Evolutionary conservation across 164 flowering plant genomes (phyloP), one percentile per base, ranked within the genome.

Genomic region (Macadamia tetraphylla): DNA sequence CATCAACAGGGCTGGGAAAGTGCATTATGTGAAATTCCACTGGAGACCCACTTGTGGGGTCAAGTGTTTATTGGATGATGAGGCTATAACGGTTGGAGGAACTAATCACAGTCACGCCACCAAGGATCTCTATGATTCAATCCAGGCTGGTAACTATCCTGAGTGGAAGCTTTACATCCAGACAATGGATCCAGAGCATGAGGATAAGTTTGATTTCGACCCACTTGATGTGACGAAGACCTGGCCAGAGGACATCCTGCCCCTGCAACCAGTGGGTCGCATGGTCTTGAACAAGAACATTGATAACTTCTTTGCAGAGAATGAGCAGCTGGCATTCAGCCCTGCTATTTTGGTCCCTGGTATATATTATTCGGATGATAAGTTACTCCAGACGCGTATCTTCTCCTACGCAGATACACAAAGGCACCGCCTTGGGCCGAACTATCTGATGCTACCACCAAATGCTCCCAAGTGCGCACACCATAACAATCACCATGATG

Each of bases 41-140:
- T 91, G 97, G 95, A 86, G 81, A 70, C 95, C 95, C 48, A 86
- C 91, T 49, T 89, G 91, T 69, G 97, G 96, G 15, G 87, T 91
- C 9, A 88, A 91, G 79, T 73, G 70, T 62, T 69, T 91, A 72
- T 64, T 82, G 71, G 92, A 86, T 62, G 95, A 89, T 0, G 97
- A 89, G 65, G 91, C 92, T 14, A 74, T 88, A 29, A 77, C 69
- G 67, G 86, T 88, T 31, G 96, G 95, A 48, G 97, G 97, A 67
- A 40, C 86, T 3, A 88, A 89, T 67, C 95, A 89, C 81, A 91
- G 95, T 81, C 95, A 89, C 77, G 95, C 95, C 6, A 91, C 97
- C 29, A 75, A 91, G 79, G 97, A 91, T 69, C 91, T 91, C 29
- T 85, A 87, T 68, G 96, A 89, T 66, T 85, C 94, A 1, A 88